Base-by-base conservation (phyloP, 352 stramenopile species). In the Globisporangium ultimum region DNA sequence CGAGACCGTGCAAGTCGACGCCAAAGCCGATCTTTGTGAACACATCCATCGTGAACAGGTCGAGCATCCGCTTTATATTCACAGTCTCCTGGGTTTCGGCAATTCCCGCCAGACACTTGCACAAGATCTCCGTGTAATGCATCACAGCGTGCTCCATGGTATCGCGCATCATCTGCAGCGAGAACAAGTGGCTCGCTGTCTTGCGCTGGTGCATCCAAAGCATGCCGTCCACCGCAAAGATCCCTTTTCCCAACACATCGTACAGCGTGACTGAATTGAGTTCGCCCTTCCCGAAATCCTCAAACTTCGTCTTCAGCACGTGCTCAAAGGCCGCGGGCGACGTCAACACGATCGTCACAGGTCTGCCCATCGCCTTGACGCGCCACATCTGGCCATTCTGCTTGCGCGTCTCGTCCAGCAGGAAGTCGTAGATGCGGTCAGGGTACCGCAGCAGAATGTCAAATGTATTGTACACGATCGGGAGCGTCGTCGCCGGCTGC, bases 101-200 rank as follows among this genome's bases (percentile, higher is more conserved):
- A 21, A 56, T 18, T 0, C 14, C 17, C 3, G 21, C 51, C 0
- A 78, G 48, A 2, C 45, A 53, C 0, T 45, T 47, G n/a, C 48
- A 64, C 0, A 81, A 55, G 28, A 63, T 8, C 15, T 2, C 22
- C 20, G 34, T 63, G 50, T 74, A 48, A 17, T 58, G 20, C 0
- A 36, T 41, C 32, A 81, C 60, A 17, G 48, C 20, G 14, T 58
- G 24, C 13, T 68, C 61, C 70, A 82, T 82, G 20, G 42, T 64
- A 3, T 74, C 70, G 28, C 63, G 61, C 59, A 79, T 58, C 38
- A 58, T 58, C 20, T 70, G 64, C 15, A 72, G 63, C 32, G 73
- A 84, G 36, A 93, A 91, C 18, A 97, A 84, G 53, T 94, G 81
- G 49, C 76, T 93, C 63, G 82, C 81, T 4, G 64, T 82, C 64